Evolutionary conservation across 495 filamentous ascomycete species (phyloP).

Genomic region (Penicillium simplicissimum): DNA sequence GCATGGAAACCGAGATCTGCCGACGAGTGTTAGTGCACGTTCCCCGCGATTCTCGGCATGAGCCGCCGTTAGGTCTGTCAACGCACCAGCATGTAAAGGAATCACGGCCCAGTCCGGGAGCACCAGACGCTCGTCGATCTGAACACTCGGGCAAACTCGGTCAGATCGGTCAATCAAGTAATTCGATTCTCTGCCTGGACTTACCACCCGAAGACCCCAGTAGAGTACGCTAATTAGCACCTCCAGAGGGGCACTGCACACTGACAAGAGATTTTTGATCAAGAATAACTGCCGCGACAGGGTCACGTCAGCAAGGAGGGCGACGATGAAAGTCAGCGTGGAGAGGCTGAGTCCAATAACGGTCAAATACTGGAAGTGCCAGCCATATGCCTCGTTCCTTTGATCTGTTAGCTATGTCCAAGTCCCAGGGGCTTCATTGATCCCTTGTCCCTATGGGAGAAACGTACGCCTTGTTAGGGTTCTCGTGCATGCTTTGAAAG

Average conservation of each 20-base stretch:
- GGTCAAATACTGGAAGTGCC: slow-evolving; percentile 83
- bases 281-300: slow-evolving; percentile 64
- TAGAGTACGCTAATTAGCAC: slow-evolving; percentile 84
- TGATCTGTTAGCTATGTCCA: slow-evolving; percentile 15
- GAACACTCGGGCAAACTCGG: neutral
- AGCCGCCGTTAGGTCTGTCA: neutral
- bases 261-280: slow-evolving; percentile 71
- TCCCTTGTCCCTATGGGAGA: slow-evolving; percentile 28
- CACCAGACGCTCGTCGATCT: slow-evolving; percentile 68
- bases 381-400: slow-evolving; percentile 72
- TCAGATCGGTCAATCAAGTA: slow-evolving; percentile 4
- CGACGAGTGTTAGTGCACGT: slow-evolving; percentile 12
- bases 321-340: slow-evolving; percentile 66
- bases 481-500: slow-evolving; percentile 43
- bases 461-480: slow-evolving; percentile 48
- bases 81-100: slow-evolving; percentile 45
- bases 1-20: slow-evolving; percentile 78
- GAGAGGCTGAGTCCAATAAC: slow-evolving; percentile 76
- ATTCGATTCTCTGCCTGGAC: slow-evolving; percentile 4
- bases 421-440: slow-evolving; percentile 4
- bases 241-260: slow-evolving; percentile 75
- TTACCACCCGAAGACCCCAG: slow-evolving; percentile 65
- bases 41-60: neutral
- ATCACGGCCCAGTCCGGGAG: slow-evolving; percentile 52
- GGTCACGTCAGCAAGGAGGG: slow-evolving; percentile 74